Conservation (phyloP, 176 grass and related monocot genomes). For the Rhynchospora tenuis region DNA sequence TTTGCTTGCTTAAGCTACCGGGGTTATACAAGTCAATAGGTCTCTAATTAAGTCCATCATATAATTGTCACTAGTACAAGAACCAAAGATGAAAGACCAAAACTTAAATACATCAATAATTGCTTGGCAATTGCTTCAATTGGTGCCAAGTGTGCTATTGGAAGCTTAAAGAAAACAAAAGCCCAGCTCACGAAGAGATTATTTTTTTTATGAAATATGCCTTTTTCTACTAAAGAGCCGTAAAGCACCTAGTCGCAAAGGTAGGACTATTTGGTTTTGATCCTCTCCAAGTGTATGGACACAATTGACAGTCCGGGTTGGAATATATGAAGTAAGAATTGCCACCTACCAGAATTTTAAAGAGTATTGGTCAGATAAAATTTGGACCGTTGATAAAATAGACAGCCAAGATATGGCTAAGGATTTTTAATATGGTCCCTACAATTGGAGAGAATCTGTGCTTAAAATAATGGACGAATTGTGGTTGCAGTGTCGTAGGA, state of each 20-base stretch:
- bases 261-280: neutral
- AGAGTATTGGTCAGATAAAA: neutral
- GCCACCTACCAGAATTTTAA: neutral
- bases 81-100: neutral
- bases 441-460: constrained; percentile 7
- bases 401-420: neutral
- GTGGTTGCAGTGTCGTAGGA: neutral
- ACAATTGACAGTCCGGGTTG: neutral
- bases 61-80: neutral
- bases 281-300: neutral
- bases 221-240: neutral
- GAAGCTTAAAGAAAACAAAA: constrained; percentile 4
- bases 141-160: neutral
- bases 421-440: neutral
- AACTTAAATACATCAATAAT: neutral
- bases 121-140: neutral
- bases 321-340: neutral
- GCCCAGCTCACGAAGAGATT: neutral
- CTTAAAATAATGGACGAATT: constrained; percentile 1
- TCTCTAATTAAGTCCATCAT: neutral
- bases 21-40: neutral
- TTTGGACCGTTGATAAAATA: neutral
- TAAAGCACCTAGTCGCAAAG: neutral
- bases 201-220: neutral
- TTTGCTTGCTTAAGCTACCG: neutral